Percentiles rank a stretch among this genome's conserved stretches.
Conservation (phyloP, 2,329 filamentous ascomycete genomes). For the Aspergillus thermomutatus region DNA sequence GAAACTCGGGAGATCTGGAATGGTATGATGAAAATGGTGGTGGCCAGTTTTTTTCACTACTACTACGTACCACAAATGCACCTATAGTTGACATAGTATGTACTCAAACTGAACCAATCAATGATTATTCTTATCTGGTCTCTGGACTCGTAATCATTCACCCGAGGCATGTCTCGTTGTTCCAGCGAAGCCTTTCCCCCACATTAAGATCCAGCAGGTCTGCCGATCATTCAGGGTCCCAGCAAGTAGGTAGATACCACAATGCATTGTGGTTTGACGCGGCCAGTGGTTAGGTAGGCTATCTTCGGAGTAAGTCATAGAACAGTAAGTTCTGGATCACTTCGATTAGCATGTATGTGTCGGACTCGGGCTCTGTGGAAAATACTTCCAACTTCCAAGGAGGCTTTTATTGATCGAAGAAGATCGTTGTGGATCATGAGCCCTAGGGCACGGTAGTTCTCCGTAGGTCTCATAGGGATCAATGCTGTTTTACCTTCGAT, state of each 20-base stretch:
- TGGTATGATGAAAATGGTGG: background rate
- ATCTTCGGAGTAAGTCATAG: background rate
- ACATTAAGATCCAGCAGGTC: conserved; percentile 15
- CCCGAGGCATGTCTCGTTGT: conserved; percentile 13
- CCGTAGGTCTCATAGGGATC: background rate
- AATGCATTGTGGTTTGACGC: background rate
- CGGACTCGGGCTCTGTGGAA: background rate
- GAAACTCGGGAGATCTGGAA: background rate
- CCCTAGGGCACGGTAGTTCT: background rate
- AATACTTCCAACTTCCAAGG: background rate
- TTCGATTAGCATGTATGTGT: background rate
- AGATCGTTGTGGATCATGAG: background rate
- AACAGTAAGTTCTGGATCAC: background rate
- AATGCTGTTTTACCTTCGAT: conserved; percentile 12
- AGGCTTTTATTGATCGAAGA: background rate
- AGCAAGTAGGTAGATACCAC: background rate
- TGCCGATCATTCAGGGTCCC: conserved; percentile 20
- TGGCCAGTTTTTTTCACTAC: no score
- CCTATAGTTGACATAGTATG: background rate
- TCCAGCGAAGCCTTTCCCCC: conserved; percentile 11
- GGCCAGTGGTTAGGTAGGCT: background rate
- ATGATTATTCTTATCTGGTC: conserved; percentile 3
- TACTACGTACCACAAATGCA: background rate
- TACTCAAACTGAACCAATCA: background rate
- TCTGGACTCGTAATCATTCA: background rate